phyloP scores from a whole-genome alignment of 768 basidiomycete genomes.

The Austroboletus eburneus region DNA sequence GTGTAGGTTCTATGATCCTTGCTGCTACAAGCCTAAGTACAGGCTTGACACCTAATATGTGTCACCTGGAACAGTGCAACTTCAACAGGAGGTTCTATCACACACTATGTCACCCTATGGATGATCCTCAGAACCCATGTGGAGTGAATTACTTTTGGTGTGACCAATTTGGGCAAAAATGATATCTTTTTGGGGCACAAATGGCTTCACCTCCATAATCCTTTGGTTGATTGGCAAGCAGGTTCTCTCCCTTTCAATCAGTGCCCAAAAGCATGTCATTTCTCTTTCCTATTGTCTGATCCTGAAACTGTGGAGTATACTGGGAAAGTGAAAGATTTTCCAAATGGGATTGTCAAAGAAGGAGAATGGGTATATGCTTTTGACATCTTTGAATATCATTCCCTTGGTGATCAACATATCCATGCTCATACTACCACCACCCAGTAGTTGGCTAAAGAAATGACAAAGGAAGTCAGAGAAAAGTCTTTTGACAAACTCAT shows the following conservation, averaged over 20 bases:
- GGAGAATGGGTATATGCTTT: neutral
- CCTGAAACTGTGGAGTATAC: neutral
- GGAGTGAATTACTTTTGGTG: neutral
- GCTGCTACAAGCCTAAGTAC: too few species aligned
- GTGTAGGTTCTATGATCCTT: too few species aligned
- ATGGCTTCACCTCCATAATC: neutral
- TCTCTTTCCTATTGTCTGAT: neutral
- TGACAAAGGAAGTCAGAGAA: too few species aligned
- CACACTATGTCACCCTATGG: slow-evolving; percentile 1
- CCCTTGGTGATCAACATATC: neutral
- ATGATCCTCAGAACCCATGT: neutral
- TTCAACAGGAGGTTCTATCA: slow-evolving; percentile 10
- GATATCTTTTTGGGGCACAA: slow-evolving; percentile 9
- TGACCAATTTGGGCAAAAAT: neutral
- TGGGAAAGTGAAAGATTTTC: neutral
- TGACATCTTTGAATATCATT: neutral
- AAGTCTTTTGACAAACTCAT: too few species aligned
- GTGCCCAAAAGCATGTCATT: neutral
- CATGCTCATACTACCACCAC: neutral
- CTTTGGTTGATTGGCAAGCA: neutral
- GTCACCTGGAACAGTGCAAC: too few species aligned
- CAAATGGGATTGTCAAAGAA: neutral
- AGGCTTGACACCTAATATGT: too few species aligned
- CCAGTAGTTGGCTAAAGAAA: neutral
- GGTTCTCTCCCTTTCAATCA: neutral